Conservation (phyloP, 2,329 filamentous ascomycete species). For the Neodidymelliopsis sp. region DNA sequence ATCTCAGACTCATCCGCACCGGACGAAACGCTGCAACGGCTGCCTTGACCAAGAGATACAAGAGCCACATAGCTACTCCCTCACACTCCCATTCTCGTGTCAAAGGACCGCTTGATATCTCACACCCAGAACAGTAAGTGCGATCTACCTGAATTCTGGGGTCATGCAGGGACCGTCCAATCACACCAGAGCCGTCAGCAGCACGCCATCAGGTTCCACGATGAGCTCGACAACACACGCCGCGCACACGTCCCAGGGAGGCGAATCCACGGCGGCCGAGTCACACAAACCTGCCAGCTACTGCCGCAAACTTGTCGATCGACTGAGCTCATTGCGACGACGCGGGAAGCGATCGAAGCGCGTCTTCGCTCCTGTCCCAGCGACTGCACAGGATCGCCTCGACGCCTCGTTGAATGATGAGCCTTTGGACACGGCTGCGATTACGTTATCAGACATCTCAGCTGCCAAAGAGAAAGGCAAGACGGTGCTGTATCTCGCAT, state of each 20-base stretch:
- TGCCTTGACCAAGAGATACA: neutral
- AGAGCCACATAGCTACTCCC: neutral
- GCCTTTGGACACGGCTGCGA: conserved; percentile 29
- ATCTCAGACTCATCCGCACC: conserved; percentile 8
- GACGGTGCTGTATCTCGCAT: conserved; percentile 64
- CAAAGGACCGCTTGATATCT: neutral
- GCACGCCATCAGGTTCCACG: conserved; percentile 36
- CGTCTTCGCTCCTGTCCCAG: conserved; percentile 28
- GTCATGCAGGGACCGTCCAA: conserved; percentile 29
- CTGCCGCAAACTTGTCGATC: conserved; percentile 18
- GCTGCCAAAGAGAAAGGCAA: conserved; percentile 41
- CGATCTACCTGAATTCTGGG: neutral
- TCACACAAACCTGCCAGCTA: conserved; percentile 15
- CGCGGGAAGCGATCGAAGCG: conserved; percentile 13
- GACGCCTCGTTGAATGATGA: conserved; percentile 42
- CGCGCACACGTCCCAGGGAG: conserved; percentile 8
- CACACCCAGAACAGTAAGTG: conserved; percentile 17
- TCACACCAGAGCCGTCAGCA: conserved; percentile 30
- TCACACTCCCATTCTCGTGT: neutral
- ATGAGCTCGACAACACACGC: conserved; percentile 30
- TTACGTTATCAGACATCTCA: conserved; percentile 21
- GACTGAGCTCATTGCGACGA: conserved; percentile 19
- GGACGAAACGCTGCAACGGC: conserved; percentile 4
- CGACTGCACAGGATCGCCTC: conserved; percentile 39
- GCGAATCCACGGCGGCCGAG: conserved; percentile 6